Conservation (phyloP, 2,329 filamentous ascomycete species). For the Paracoccidioides brasiliensis region DNA sequence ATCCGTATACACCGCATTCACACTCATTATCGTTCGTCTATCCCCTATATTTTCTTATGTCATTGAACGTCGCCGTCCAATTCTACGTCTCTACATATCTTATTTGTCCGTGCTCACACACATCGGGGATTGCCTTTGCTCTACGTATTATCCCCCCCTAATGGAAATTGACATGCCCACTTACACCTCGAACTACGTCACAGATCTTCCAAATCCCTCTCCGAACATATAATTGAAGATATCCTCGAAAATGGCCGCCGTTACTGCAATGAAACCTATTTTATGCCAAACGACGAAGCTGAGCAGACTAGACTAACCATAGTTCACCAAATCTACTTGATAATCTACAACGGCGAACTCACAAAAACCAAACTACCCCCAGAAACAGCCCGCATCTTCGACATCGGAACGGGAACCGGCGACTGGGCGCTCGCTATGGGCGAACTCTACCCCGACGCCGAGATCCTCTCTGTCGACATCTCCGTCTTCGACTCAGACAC, state of each 20-base stretch:
- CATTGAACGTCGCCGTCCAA: background rate
- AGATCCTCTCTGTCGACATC: conserved; percentile 36
- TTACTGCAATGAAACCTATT: conserved; percentile 50
- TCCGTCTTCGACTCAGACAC: conserved; percentile 31
- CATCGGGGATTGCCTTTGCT: too few species aligned
- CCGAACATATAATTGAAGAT: conserved; percentile 36
- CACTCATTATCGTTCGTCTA: conserved; percentile 1
- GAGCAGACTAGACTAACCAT: conserved; percentile 52
- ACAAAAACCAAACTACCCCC: conserved; percentile 21
- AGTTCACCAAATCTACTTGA: conserved; percentile 50
- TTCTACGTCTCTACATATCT: background rate
- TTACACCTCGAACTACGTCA: conserved; percentile 8
- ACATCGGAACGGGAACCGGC: conserved; percentile 38
- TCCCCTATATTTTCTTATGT: background rate
- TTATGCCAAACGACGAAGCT: conserved; percentile 53
- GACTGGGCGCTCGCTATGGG: conserved; percentile 39
- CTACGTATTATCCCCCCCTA: too few species aligned
- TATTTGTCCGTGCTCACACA: background rate
- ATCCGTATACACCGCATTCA: background rate
- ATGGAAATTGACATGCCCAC: background rate
- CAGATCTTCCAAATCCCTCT: conserved; percentile 26
- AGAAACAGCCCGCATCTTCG: conserved; percentile 21
- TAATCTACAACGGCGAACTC: conserved; percentile 23
- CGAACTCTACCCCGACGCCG: conserved; percentile 29
- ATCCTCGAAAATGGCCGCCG: conserved; percentile 47